phyloP scores from a whole-genome alignment of 1,139 yeast species.

The Scheffersomyces illinoinensis region DNA sequence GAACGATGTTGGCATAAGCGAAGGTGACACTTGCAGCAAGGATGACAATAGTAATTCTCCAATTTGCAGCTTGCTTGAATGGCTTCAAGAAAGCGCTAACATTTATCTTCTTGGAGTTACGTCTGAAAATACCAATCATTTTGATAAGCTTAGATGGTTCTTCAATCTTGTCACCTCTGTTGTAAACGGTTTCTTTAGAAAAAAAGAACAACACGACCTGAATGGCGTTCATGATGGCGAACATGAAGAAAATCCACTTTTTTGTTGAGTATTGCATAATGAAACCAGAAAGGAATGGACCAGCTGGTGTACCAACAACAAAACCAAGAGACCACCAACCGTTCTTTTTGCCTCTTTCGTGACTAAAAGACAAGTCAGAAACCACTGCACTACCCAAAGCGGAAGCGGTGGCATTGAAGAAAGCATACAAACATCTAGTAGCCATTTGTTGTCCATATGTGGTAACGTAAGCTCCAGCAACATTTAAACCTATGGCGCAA shows the following conservation, averaged over 20 bases:
- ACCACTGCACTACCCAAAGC: constrained; percentile 17
- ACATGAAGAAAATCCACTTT: constrained; percentile 14
- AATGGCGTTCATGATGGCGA: constrained; percentile 15
- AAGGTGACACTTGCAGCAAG: constrained; percentile 20
- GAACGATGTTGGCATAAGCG: constrained; percentile 22
- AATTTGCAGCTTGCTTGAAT: constrained; percentile 12
- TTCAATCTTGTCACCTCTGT: constrained; percentile 1
- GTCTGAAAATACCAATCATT: constrained; percentile 7
- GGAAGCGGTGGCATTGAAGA: constrained; percentile 14
- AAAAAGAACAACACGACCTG: constrained; percentile 11
- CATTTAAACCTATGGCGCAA: constrained; percentile 9
- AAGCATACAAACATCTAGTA: constrained; percentile 13
- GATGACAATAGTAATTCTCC: constrained; percentile 14
- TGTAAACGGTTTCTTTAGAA: constrained; percentile 14
- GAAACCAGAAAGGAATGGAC: constrained; percentile 18
- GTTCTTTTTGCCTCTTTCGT: constrained; percentile 17
- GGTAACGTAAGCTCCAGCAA: constrained; percentile 15
- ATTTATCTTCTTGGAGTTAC: constrained; percentile 1
- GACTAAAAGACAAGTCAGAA: constrained; percentile 14
- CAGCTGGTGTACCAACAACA: constrained; percentile 16
- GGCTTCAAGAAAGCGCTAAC: constrained; percentile 11
- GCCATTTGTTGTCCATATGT: constrained; percentile 18
- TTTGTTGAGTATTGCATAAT: constrained; percentile 2
- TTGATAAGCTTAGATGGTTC: constrained; percentile 1
- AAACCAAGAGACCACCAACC: constrained; percentile 18